phyloP scores from a whole-genome alignment of 1,139 yeast species.

The Candida neerlandica region DNA sequence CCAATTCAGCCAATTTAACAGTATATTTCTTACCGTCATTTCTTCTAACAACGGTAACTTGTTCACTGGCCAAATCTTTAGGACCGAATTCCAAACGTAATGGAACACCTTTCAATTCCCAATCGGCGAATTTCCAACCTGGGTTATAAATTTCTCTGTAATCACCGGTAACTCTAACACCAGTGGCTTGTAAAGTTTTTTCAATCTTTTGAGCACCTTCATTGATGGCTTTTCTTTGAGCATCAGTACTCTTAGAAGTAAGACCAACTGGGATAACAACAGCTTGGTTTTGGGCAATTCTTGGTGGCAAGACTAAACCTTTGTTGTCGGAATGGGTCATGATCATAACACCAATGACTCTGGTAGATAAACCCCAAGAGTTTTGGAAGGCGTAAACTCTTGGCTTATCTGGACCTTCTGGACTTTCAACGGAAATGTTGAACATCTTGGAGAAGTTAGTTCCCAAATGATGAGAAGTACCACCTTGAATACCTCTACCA shows the following conservation, averaged over 20 bases:
- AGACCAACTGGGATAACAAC: slow-evolving; percentile 95
- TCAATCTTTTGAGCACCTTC: slow-evolving; percentile 73
- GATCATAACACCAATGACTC: slow-evolving; percentile 98
- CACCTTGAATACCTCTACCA: slow-evolving; percentile 99
- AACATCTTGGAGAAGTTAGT: slow-evolving; percentile 99
- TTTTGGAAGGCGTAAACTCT: slow-evolving; percentile 91
- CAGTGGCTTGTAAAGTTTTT: slow-evolving; percentile 53
- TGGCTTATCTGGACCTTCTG: slow-evolving; percentile 85
- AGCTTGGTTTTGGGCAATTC: slow-evolving; percentile 90
- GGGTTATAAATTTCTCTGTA: slow-evolving; percentile 94
- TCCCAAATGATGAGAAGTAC: slow-evolving; percentile 96
- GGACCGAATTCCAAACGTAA: slow-evolving; percentile 95
- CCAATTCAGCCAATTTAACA: slow-evolving; percentile 67
- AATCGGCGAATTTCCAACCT: slow-evolving; percentile 98
- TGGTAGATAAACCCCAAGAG: slow-evolving; percentile 99
- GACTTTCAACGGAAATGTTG: slow-evolving; percentile 92
- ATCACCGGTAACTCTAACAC: slow-evolving; percentile 80
- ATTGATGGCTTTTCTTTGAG: slow-evolving; percentile 67
- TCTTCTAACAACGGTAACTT: slow-evolving; percentile 90
- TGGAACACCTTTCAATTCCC: slow-evolving; percentile 96
- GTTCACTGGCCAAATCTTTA: slow-evolving; percentile 79
- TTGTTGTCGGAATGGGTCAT: slow-evolving; percentile 99
- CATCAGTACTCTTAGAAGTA: slow-evolving; percentile 81
- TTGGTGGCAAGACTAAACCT: slow-evolving; percentile 97
- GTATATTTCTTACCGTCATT: slow-evolving; percentile 77